Percentiles rank a stretch among this genome's conserved stretches.
Evolutionary conservation across 2,329 filamentous ascomycete genomes (phyloP).

Genomic region (Leptographium flavum): DNA sequence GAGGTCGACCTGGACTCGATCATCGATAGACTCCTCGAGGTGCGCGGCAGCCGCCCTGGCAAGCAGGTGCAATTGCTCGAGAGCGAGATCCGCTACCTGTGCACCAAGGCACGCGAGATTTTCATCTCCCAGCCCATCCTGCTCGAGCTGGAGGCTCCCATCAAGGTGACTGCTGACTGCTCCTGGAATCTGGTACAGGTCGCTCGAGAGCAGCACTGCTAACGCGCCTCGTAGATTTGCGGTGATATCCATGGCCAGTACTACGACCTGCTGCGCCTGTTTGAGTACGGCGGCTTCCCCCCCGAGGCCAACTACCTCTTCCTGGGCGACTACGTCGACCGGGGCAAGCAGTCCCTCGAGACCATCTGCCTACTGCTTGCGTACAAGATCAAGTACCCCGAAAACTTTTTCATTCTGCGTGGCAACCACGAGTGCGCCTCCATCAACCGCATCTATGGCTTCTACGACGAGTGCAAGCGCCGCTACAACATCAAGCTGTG

Average conservation of each 20-base stretch:
- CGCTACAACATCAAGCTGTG: constrained; percentile 98
- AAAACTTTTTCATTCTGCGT: constrained; percentile 98
- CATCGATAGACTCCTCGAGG: constrained; percentile 95
- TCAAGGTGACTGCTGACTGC: constrained; percentile 51
- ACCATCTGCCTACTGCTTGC: constrained; percentile 92
- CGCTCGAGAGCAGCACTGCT: too few relatives aligned
- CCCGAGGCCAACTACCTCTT: constrained; percentile 99
- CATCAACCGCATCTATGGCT: constrained; percentile 98
- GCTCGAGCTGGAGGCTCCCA: constrained; percentile 92
- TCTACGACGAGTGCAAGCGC: constrained; percentile 99
- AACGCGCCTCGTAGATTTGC: too few relatives aligned
- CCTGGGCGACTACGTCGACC: constrained; percentile 96
- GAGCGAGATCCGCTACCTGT: constrained; percentile 90
- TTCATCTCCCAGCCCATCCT: constrained; percentile 99
- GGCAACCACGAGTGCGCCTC: constrained; percentile 98
- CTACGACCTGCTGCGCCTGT: constrained; percentile 91
- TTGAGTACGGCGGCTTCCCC: constrained; percentile 96
- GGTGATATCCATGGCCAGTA: constrained; percentile 99
- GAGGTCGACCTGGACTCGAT: constrained; percentile 98
- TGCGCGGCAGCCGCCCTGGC: constrained; percentile 90
- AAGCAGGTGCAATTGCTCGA: constrained; percentile 98
- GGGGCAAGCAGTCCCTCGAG: constrained; percentile 97
- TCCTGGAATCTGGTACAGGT: too few relatives aligned
- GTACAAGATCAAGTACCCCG: constrained; percentile 99
- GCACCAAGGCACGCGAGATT: constrained; percentile 97